Percentiles rank a stretch among this genome's conserved stretches.
These are phyloP conservation scores for Arctostaphylos glauca DNA, from an alignment of 148 eudicot genomes.

Conservation along the genomic window DNA sequence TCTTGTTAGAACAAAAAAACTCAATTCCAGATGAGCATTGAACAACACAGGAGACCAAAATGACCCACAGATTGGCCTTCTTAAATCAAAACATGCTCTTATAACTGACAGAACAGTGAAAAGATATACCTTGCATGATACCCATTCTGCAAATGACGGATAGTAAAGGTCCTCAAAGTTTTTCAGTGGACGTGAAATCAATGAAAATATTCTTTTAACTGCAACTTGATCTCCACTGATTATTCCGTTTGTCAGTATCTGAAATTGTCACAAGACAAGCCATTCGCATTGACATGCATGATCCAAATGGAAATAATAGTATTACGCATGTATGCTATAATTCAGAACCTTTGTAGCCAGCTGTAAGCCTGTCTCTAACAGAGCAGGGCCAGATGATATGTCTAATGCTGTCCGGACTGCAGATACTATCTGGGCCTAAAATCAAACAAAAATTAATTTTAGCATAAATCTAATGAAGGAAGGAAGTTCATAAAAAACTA, in stretches of 20 bases:
- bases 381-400: conserved; percentile 77
- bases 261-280: conserved; percentile 25
- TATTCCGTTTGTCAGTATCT: conserved; percentile 83
- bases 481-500: background rate
- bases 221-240: conserved; percentile 91
- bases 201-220: conserved; percentile 78
- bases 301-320: conserved; percentile 1
- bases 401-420: conserved; percentile 96
- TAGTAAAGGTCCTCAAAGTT: conserved; percentile 92
- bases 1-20: background rate
- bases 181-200: conserved; percentile 82
- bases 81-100: background rate
- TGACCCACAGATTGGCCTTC: background rate
- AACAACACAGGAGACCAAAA: no score
- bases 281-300: conserved; percentile 15
- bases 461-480: background rate
- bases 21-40: background rate
- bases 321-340: background rate
- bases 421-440: conserved; percentile 90
- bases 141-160: conserved; percentile 99
- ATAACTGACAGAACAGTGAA: conserved; percentile 14
- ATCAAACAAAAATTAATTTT: background rate
- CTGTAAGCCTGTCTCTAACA: conserved; percentile 92
- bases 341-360: conserved; percentile 84
- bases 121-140: conserved; percentile 80